Evolutionary conservation across 1,284 basidiomycete genomes (phyloP).

Genomic region (Cutaneotrichosporon cutaneum): DNA sequence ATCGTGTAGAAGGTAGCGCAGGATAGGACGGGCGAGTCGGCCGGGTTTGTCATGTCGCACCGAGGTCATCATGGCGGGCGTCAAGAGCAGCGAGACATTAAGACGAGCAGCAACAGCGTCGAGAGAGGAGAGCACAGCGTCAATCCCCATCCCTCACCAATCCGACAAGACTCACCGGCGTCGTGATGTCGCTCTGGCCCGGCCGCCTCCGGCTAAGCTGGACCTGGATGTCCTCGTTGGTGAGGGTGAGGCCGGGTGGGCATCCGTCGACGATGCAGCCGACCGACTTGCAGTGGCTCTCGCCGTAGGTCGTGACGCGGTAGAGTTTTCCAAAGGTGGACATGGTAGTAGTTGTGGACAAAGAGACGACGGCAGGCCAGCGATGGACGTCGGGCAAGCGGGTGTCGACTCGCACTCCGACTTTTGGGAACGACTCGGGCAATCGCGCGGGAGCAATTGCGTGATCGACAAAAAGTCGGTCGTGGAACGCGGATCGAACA

Average conservation of each 20-base stretch:
- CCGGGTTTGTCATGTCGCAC: neutral
- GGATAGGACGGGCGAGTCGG: neutral
- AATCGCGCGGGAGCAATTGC: constrained; percentile 6
- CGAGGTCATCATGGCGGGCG: neutral
- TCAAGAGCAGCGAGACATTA: neutral
- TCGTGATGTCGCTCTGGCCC: constrained; percentile 95
- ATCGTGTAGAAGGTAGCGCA: neutral
- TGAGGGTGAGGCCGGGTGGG: constrained; percentile 83
- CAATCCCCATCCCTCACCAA: neutral
- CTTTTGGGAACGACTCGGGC: constrained; percentile 9
- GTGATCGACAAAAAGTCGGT: constrained; percentile 1
- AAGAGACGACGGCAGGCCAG: neutral
- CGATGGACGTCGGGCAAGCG: neutral
- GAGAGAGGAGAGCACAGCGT: neutral
- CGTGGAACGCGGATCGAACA: neutral
- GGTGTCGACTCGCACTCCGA: neutral
- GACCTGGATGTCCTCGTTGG: constrained; percentile 79
- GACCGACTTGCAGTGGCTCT: constrained; percentile 95
- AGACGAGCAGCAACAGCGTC: neutral
- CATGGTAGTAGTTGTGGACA: constrained; percentile 58
- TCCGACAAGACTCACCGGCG: constrained; percentile 65
- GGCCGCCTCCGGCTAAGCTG: constrained; percentile 90
- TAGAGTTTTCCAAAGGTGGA: constrained; percentile 88
- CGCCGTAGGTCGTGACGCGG: constrained; percentile 95
- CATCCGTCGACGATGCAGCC: constrained; percentile 97